These are phyloP conservation scores for Lepidium campestre DNA, from an alignment of 441 rosid genomes.

Conservation along the genomic window DNA sequence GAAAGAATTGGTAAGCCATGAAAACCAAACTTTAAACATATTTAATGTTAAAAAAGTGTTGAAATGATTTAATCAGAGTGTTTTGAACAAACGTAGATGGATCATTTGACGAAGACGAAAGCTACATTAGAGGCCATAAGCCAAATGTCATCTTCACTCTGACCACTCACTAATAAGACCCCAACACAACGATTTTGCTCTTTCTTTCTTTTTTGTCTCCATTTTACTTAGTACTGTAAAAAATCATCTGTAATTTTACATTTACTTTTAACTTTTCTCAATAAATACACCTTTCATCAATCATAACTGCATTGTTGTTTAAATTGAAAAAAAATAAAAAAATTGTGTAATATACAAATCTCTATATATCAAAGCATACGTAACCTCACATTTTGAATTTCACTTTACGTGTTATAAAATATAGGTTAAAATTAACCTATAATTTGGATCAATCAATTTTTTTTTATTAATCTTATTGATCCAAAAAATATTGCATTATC, in stretches of 20 bases:
- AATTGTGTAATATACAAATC: too few relatives aligned
- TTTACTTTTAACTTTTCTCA: neutral
- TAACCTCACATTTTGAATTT: too few relatives aligned
- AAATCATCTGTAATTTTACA: constrained; percentile 2
- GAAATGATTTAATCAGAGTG: neutral
- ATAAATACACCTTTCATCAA: too few relatives aligned
- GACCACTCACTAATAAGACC: constrained; percentile 1
- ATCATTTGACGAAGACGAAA: constrained; percentile 32
- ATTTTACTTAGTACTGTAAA: neutral
- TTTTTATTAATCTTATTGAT: too few relatives aligned
- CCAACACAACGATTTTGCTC: constrained; percentile 10
- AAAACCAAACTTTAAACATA: neutral
- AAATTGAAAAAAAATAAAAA: too few relatives aligned
- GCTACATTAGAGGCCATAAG: constrained; percentile 31
- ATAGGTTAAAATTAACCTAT: too few relatives aligned
- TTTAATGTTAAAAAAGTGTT: neutral
- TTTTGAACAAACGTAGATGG: constrained; percentile 26
- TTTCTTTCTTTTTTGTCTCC: neutral
- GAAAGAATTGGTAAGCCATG: constrained; percentile 30
- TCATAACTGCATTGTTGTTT: too few relatives aligned
- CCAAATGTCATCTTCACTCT: constrained; percentile 33
- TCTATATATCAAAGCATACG: too few relatives aligned
- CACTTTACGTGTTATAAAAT: too few relatives aligned
- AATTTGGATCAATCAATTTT: too few relatives aligned
- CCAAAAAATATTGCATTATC: too few relatives aligned